phyloP scores from a whole-genome alignment of 345 rosid genomes.

The Eucalyptus sp. region DNA sequence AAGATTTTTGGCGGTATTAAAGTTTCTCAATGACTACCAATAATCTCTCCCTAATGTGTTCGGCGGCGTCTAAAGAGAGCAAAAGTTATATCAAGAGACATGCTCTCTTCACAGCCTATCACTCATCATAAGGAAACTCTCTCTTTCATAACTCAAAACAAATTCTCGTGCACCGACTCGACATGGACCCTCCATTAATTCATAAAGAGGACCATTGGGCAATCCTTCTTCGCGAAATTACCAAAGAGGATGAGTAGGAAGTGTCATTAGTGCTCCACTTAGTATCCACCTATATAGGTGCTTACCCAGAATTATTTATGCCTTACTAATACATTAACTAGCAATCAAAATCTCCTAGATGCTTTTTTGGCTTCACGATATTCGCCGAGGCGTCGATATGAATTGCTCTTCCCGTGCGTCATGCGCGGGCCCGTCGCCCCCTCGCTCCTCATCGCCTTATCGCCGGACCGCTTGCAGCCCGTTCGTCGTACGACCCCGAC shows the following conservation, averaged over 20 bases:
- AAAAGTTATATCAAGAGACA: neutral
- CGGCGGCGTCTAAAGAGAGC: neutral
- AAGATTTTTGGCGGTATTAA: no score
- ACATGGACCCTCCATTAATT: neutral
- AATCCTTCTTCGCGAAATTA: no score
- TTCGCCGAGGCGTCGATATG: no score
- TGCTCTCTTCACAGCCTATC: neutral
- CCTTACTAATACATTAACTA: neutral
- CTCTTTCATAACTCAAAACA: neutral
- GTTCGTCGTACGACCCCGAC: rapidly evolving
- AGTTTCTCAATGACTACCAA: no score
- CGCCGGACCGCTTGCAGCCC: rapidly evolving
- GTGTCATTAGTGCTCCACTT: neutral
- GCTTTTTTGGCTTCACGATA: neutral
- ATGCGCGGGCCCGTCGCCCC: neutral
- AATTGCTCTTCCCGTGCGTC: neutral
- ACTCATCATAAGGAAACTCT: neutral
- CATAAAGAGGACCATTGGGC: no score
- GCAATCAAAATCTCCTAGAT: neutral
- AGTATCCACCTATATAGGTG: neutral
- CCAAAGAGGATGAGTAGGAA: neutral
- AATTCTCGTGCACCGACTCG: neutral
- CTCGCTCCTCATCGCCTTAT: neutral
- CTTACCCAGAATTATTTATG: neutral
- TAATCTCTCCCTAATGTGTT: neutral